phyloP scores from a whole-genome alignment of 164 flowering plant genomes.

The Protea cynaroides region DNA sequence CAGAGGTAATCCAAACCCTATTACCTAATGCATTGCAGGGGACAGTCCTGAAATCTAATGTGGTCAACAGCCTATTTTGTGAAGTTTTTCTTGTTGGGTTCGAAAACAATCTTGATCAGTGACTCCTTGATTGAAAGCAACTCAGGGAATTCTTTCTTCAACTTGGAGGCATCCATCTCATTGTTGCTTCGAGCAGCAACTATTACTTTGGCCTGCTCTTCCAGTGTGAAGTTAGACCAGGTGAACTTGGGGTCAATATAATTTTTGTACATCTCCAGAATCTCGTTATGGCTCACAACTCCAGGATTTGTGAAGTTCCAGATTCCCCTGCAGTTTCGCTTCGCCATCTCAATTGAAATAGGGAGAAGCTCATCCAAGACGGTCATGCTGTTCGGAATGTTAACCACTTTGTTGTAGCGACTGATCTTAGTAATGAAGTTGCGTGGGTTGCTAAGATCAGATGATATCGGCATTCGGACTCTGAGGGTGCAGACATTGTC shows the following conservation, averaged over 20 bases:
- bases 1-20: not conserved
- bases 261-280: constrained; percentile 62
- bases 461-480: constrained; percentile 70
- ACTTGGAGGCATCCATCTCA: constrained; percentile 65
- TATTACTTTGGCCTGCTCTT: constrained; percentile 72
- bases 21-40: not conserved
- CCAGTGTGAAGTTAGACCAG: constrained; percentile 60
- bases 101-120: constrained; percentile 59
- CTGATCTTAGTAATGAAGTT: constrained; percentile 69
- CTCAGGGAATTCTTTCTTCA: constrained; percentile 63
- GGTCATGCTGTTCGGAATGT: constrained; percentile 77
- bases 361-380: constrained; percentile 70
- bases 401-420: constrained; percentile 58
- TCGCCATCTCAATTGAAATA: constrained; percentile 73
- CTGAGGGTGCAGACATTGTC: constrained; percentile 71
- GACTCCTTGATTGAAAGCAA: constrained; percentile 64
- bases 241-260: constrained; percentile 49
- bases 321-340: constrained; percentile 53
- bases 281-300: constrained; percentile 68
- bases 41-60: not conserved
- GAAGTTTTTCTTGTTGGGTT: constrained; percentile 45
- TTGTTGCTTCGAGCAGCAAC: constrained; percentile 72
- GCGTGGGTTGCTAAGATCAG: constrained; percentile 67
- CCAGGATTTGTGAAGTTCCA: constrained; percentile 80
- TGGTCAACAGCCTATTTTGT: not conserved